Conservation (phyloP, 2,329 filamentous ascomycete genomes). For the Aspergillus sp. region DNA sequence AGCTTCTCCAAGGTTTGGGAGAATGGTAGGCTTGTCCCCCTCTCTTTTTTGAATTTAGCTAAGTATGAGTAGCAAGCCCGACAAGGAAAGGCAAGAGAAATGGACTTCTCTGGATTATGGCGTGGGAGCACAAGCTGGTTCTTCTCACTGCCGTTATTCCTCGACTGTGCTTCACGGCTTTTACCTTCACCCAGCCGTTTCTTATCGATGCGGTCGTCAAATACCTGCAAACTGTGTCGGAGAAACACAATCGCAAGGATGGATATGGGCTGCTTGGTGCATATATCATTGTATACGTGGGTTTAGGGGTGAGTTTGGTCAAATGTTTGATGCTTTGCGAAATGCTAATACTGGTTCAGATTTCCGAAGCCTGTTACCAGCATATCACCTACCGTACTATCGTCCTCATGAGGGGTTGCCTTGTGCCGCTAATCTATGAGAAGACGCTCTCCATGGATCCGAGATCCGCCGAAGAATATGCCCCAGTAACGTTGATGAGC, state of each 20-base stretch:
- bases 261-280: background rate
- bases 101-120: background rate
- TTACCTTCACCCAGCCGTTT: constrained; percentile 26
- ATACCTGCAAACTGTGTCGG: background rate
- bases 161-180: constrained; percentile 18
- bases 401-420: constrained; percentile 8
- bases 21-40: background rate
- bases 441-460: constrained; percentile 30
- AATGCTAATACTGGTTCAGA: constrained; percentile 6
- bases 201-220: constrained; percentile 11
- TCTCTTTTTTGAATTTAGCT: background rate
- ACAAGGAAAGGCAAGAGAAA: background rate
- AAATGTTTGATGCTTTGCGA: background rate
- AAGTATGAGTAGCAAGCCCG: background rate
- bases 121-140: background rate
- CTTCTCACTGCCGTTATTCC: constrained; percentile 18
- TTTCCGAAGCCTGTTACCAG: constrained; percentile 34
- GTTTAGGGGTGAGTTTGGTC: background rate
- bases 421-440: constrained; percentile 33
- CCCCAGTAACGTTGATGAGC: constrained; percentile 37
- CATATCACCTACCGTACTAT: constrained; percentile 14
- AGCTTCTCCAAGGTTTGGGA: background rate
- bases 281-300: background rate
- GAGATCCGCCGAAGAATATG: constrained; percentile 16
- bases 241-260: background rate